Conservation (phyloP, 2,329 filamentous ascomycete genomes). For the Endocalyx cinctus region DNA sequence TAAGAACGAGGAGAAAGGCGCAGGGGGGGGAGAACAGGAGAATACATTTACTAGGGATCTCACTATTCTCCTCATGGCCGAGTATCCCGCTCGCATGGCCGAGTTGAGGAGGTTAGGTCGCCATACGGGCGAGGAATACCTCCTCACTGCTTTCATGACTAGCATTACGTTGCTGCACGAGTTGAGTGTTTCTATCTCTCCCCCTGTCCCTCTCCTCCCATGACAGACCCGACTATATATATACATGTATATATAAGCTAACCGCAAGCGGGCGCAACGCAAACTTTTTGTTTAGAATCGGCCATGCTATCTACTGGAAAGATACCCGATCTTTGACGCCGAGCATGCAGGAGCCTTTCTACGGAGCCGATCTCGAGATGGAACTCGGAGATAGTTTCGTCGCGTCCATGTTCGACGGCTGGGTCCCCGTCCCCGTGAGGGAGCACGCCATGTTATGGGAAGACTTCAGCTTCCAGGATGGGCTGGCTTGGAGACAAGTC, state of each 20-base stretch:
- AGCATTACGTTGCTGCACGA: conserved; percentile 29
- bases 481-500: conserved; percentile 28
- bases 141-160: conserved; percentile 30
- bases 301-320: conserved; percentile 29
- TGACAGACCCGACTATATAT: conserved; percentile 1
- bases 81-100: conserved; percentile 23
- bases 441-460: conserved; percentile 6
- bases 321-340: conserved; percentile 21
- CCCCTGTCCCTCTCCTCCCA: background rate
- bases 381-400: conserved; percentile 32
- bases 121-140: conserved; percentile 25
- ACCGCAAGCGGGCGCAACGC: too few species aligned
- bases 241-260: background rate
- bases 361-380: conserved; percentile 31
- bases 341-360: conserved; percentile 27
- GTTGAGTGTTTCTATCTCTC: conserved; percentile 9
- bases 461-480: conserved; percentile 20
- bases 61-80: conserved; percentile 24
- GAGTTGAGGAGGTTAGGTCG: conserved; percentile 19
- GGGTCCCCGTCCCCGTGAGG: conserved; percentile 25
- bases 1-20: background rate
- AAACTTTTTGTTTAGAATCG: conserved; percentile 20
- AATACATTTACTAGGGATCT: conserved; percentile 15
- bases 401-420: conserved; percentile 29
- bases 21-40: conserved; percentile 2